Base-by-base conservation (phyloP, 768 basidiomycete genomes). In the Clitopilus passeckerianus region DNA sequence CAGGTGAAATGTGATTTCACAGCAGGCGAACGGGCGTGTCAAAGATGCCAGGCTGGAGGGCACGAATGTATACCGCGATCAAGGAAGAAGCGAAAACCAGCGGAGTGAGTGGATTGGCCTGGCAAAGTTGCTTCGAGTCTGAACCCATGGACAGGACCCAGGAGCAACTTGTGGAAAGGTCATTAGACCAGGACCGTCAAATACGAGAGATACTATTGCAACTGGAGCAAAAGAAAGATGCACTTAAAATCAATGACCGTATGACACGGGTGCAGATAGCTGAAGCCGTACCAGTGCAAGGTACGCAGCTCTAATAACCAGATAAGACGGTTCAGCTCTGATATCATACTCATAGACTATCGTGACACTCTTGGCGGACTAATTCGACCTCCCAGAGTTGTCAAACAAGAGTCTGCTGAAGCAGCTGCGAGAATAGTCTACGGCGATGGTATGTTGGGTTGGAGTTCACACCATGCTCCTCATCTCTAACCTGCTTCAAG, bases 11-110 rank as follows among this genome's bases (percentile, higher is more conserved):
- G 84, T 57, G 78, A 83, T 68, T 79, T 78, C 60, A 70, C 64
- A 24, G 68, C 71, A 5, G 81, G 80, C n/a, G 74, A 81, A 64
- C 69, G 63, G 16, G 71, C 70, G 15, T 86, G 84, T 63, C 74
- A 77, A 53, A 71, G 83, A 22, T 86, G 84, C 60, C 77, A 74
- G 57, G 69, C 71, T 27, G 79, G 78, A 44, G 75, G 77, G 55
- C 73, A 80, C 56, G 68, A 74, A 57, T 86, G 84, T 60, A 67
- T 75, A 24, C 67, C 79, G 5, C 75, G 81, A 41, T 72, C 67
- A 46, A 76, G 84, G 57, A 86, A 86, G 71, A 84, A 82, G 65
- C 78, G 84, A 37, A 82, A 83, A 67, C 71, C 80, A 58, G 83
- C 83, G 50, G 81, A 81, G 83, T 83, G 70, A 57, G 82, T 68